Conservation (phyloP, 2,329 filamentous ascomycete species). For the Hyphodiscus sp. region DNA sequence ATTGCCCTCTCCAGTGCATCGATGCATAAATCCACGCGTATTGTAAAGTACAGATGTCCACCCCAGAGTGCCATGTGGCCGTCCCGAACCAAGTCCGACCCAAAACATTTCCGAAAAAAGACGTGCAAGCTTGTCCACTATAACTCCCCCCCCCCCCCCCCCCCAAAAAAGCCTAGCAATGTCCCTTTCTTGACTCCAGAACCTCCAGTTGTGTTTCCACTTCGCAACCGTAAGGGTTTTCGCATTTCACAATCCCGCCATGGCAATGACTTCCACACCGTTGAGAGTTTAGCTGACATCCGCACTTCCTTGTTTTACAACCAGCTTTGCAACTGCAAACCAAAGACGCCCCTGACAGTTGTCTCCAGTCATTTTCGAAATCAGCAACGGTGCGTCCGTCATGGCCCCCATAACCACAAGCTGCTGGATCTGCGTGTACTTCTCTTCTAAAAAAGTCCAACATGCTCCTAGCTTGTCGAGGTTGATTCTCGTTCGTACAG, state of each 20-base stretch:
- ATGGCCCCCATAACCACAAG: constrained; percentile 4
- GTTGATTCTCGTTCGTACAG: constrained; percentile 11
- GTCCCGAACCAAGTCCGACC: too few species aligned
- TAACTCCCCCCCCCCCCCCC: too few species aligned
- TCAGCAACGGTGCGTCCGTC: not conserved
- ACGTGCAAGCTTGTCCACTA: too few species aligned
- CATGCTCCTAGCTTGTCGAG: constrained; percentile 6
- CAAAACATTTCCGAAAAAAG: too few species aligned
- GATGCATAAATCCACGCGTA: too few species aligned
- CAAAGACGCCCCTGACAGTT: constrained; percentile 3
- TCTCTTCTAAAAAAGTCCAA: constrained; percentile 7
- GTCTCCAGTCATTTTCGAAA: constrained; percentile 9
- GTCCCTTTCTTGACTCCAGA: not conserved
- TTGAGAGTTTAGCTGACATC: constrained; percentile 7
- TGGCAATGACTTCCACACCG: constrained; percentile 9
- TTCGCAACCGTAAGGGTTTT: constrained; percentile 9
- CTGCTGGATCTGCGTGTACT: constrained; percentile 1
- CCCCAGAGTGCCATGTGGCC: too few species aligned
- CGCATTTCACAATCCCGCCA: constrained; percentile 4
- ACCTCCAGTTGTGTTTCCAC: not conserved
- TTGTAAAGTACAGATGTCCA: too few species aligned
- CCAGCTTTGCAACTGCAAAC: constrained; percentile 7
- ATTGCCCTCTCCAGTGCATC: too few species aligned
- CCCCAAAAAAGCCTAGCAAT: not conserved
- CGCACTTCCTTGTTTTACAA: constrained; percentile 6